Base-by-base conservation (phyloP, 306 rosid species). In the Trifolium pratense region DNA sequence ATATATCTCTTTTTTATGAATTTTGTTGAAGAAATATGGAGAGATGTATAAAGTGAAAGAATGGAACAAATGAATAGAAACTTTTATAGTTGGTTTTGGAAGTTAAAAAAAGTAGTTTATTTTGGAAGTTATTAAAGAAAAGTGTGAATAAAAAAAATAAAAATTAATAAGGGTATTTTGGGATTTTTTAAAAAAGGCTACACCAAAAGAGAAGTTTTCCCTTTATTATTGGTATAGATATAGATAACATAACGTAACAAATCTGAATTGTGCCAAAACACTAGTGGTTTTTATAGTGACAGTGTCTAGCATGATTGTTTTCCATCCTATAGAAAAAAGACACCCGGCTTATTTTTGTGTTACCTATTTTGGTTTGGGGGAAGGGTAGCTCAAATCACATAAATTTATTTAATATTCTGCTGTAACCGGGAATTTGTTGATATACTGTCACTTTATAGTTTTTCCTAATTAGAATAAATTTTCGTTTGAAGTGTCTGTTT, bases 391-490 rank as follows among this genome's bases (percentile, higher is more conserved):
- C 68, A 56, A 25, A 42, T 42, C 48, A 29, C 23, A 57, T 45
- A 8, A 36, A 39, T 26, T 61, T 42, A 42, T 42, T 21, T 37
- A 70, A 36, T 60, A 60, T 12, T 53, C 73, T 52, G 20, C 23
- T 45, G 18, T 45, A 14, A 16, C 39, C 26, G 5, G 59, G 37
- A 45, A 10, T 31, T 53, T 66, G 17, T 9, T 51, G 25, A n/a
- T 70, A 66, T 42, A 10, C 42, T 40, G 61, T 15, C 56, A 39
- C 42, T 75, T 69, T 4, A 43, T 43, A 43, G 7, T 65, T 36
- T 52, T 45, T 43, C 62, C 66, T n/a, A 37, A 63, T 36, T 73
- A 29, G 32, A 55, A 37, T 58, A 63, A 16, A 56, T 56, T 56
- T 57, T 74, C 25, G 43, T 43, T 51, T 6, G 5, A 42, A 53